Evolutionary conservation across 768 basidiomycete genomes (phyloP), one percentile per base, ranked within the genome.

Genomic region (Leccinum barrowsii): DNA sequence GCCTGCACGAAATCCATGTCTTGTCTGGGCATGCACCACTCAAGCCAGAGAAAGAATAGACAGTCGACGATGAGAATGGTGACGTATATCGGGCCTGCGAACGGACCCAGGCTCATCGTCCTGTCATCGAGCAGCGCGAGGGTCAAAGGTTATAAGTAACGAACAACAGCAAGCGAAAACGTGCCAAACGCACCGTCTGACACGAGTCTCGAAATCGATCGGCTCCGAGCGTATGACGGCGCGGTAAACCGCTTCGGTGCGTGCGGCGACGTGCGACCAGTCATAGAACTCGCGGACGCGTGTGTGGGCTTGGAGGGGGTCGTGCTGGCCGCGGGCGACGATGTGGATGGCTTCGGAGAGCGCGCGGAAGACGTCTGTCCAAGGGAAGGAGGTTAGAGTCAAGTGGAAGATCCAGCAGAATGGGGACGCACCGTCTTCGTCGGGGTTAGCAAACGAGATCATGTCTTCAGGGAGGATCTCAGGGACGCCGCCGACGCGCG

Each of bases 371-470:
- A 98, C 84, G 69, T 96, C 95, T 97, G 64, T 42, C 7, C 34
- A 15, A 4, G 17, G 57, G 7, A 28, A 11, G n/a, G 40, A 10
- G n/a, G n/a, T n/a, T 5, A 4, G 8, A 44, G 11, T 44, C 17
- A 2, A 11, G 2, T 1, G 15, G 8, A 15, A 30, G 6, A 0
- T 42, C 22, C 5, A 7, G 4, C n/a, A 0, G 4, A 12, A 17
- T 21, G 3, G 24, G 7, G 2, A 73, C 83, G 32, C 53, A 94
- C 96, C 96, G 63, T 97, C 93, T 73, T 92, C 94, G 44, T 98
- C 91, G 0, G 96, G 94, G 56, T 86, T 84, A 0, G 95, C 93
- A 67, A 98, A 97, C 52, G 91, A 92, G 59, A 98, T 94, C 90
- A 98, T 91, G 64, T 96, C 92, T 58, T 85, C 77, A 0, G 97